These are phyloP conservation scores for Xanthoconium separans DNA, from an alignment of 1,284 basidiomycete species.

Conservation along the genomic window DNA sequence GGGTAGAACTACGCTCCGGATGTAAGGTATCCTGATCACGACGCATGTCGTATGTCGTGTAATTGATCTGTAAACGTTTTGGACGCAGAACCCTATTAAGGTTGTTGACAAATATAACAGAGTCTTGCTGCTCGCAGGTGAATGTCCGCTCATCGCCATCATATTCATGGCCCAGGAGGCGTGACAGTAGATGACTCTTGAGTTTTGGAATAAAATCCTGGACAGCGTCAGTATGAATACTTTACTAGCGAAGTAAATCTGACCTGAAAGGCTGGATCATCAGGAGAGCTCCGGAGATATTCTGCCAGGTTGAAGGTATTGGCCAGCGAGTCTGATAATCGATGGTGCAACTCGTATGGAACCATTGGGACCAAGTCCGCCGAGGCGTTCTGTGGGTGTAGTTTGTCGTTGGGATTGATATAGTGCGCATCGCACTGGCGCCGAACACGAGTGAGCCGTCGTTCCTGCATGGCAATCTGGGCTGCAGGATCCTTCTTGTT, in stretches of 20 bases:
- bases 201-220: constrained; percentile 21
- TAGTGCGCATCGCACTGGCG: not conserved
- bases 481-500: constrained; percentile 9
- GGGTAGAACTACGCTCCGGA: not conserved
- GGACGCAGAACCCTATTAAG: constrained; percentile 1
- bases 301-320: no score
- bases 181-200: constrained; percentile 12
- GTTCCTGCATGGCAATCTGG: constrained; percentile 14
- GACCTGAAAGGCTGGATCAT: constrained; percentile 14
- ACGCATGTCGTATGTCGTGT: constrained; percentile 13
- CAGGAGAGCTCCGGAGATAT: constrained; percentile 1
- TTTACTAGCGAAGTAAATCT: not conserved
- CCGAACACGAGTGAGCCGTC: not conserved
- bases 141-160: constrained; percentile 7
- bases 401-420: not conserved
- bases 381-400: not conserved
- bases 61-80: constrained; percentile 8
- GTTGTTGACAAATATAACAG: not conserved
- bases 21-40: constrained; percentile 19
- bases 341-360: no score
- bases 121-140: not conserved
- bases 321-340: no score
- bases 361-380: not conserved
- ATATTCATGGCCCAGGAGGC: constrained; percentile 3
- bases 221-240: not conserved